Base-by-base conservation (phyloP, 352 stramenopile genomes). In the Blastocystis sp. region DNA sequence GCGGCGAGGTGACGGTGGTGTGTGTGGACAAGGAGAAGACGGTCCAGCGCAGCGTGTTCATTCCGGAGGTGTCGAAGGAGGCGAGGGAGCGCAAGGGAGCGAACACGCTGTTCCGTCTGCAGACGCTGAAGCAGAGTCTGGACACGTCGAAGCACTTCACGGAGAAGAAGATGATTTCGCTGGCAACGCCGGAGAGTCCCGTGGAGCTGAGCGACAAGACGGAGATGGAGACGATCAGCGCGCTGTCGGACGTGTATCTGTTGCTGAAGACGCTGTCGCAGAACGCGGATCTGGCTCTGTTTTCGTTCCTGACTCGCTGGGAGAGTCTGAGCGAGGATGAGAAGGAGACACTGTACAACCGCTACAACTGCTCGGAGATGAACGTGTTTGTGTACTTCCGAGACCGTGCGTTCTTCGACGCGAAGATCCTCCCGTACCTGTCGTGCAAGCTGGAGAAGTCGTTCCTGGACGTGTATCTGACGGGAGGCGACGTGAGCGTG, bases 321-420 rank as follows among this genome's bases (percentile, higher is more conserved):
- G 64, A 64, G 11, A 40, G 27, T 0, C 32, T 90, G 29, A 84
- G 42, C 40, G 16, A 29, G 4, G 18, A 34, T 0, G 84, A 88
- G 40, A 91, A 90, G 71, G 24, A 63, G 29, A 56, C 29, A 18
- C 87, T 89, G 42, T 92, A 91, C 87, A 90, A 87, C 54, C 38
- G 51, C 18, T 88, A 91, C 42, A 87, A 87, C 0, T 90, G 86
- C 53, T 87, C 90, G 65, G 89, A 91, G 84, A 46, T 92, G 7
- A 84, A 92, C 75, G 87, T 91, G n/a, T 92, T 90, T 57, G 61
- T 92, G 9, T 90, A 86, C 86, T 87, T 88, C 44, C 90, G 90
- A 84, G 90, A 92, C 76, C 87, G 56, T 48, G 36, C 48, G 1
- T 92, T 90, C 51, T 92, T 92, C 72, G 73, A 88, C 14, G 27